phyloP scores from a whole-genome alignment of 768 basidiomycete genomes.

The Phanerochaete carnosa region DNA sequence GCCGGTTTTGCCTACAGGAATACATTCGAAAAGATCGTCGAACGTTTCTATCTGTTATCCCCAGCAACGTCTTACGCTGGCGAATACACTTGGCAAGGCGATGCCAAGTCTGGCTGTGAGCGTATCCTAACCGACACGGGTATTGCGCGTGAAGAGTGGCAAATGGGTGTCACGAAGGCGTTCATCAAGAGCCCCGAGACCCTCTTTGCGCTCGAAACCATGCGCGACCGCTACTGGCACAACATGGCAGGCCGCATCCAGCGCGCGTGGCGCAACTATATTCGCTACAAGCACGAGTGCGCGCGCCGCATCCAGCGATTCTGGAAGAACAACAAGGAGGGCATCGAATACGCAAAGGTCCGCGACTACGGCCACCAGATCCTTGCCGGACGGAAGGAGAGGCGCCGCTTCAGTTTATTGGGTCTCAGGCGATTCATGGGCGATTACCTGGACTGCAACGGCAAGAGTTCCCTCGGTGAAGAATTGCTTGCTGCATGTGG shows the following conservation, averaged over 20 bases:
- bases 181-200: conserved; percentile 99
- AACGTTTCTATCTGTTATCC: conserved; percentile 94
- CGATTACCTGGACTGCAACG: conserved; percentile 92
- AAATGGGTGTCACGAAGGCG: conserved; percentile 98
- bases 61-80: conserved; percentile 96
- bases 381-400: conserved; percentile 88
- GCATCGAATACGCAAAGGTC: conserved; percentile 81
- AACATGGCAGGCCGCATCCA: conserved; percentile 99
- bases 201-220: conserved; percentile 97
- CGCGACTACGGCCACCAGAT: conserved; percentile 96
- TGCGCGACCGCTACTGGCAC: conserved; percentile 99
- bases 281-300: conserved; percentile 93
- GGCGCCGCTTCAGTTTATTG: conserved; percentile 88
- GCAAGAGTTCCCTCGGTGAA: conserved; percentile 71
- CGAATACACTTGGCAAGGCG: conserved; percentile 96
- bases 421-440: conserved; percentile 95
- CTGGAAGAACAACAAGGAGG: conserved; percentile 98
- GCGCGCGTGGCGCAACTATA: conserved; percentile 92
- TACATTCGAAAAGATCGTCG: conserved; percentile 98
- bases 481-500: conserved; percentile 71
- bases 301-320: conserved; percentile 94
- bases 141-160: conserved; percentile 97
- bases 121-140: conserved; percentile 93
- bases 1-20: conserved; percentile 99
- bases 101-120: conserved; percentile 87